Conservation (phyloP, 148 eudicot genomes). For the Vaccinium vitisidaea region DNA sequence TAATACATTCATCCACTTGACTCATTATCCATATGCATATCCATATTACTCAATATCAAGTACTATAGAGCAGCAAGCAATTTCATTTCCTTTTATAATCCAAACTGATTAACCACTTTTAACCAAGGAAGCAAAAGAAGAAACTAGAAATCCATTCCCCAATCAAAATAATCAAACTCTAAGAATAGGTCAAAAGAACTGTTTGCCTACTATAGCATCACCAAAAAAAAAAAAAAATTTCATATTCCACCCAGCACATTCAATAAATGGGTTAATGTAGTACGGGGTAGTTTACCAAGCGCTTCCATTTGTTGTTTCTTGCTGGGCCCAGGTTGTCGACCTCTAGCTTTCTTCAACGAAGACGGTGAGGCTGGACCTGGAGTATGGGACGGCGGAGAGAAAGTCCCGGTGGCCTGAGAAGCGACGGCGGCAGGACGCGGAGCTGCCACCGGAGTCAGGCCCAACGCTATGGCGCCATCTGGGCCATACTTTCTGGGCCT, state of each 20-base stretch:
- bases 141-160: neutral
- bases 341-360: conserved; percentile 39
- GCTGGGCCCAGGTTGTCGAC: conserved; percentile 53
- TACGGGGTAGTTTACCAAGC: conserved; percentile 26
- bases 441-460: conserved; percentile 8
- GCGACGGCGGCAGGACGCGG: conserved; percentile 14
- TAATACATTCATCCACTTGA: conserved; percentile 13
- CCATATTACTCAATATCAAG: neutral
- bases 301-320: conserved; percentile 44
- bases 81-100: conserved; percentile 3
- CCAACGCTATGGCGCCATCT: conserved; percentile 37
- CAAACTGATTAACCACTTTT: conserved; percentile 5
- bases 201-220: neutral
- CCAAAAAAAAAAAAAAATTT: neutral
- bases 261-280: neutral
- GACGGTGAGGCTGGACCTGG: conserved; percentile 4
- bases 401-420: conserved; percentile 7
- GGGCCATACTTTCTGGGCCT: conserved; percentile 56
- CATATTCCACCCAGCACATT: conserved; percentile 10
- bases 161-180: neutral
- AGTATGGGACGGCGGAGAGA: conserved; percentile 5
- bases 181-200: conserved; percentile 19
- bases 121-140: neutral
- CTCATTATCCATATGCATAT: neutral
- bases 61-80: neutral